Evolutionary conservation across 2,329 filamentous ascomycete genomes (phyloP).

Genomic region (Penicillium sp.): DNA sequence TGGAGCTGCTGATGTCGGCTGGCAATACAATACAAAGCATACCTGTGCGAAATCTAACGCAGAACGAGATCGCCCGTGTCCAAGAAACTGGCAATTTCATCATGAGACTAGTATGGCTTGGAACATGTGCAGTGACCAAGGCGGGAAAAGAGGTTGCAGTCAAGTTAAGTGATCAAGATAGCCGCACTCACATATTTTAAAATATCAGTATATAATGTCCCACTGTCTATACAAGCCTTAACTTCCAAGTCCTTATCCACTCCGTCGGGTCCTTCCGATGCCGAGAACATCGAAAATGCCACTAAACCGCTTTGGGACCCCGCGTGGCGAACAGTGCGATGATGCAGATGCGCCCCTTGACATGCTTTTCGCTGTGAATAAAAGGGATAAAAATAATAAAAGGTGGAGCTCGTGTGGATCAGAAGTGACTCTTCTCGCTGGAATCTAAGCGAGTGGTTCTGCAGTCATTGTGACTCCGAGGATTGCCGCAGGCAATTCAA

Average conservation of each 20-base stretch:
- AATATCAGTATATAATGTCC: no score
- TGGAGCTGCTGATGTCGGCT: slow-evolving; percentile 22
- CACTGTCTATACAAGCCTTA: no score
- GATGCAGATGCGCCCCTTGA: not conserved
- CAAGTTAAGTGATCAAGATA: no score
- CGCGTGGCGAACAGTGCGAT: slow-evolving; percentile 14
- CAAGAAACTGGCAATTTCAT: slow-evolving; percentile 15
- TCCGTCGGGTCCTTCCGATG: not conserved
- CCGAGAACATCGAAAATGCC: not conserved
- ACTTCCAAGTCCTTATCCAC: no score
- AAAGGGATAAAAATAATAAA: not conserved
- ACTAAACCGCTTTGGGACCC: slow-evolving; percentile 23
- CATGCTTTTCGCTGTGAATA: not conserved
- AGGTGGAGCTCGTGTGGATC: not conserved
- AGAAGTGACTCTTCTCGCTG: not conserved
- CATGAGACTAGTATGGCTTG: slow-evolving; percentile 24
- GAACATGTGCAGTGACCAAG: slow-evolving; percentile 21
- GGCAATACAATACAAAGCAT: slow-evolving; percentile 15
- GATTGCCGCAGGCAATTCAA: not conserved
- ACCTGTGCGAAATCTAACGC: not conserved
- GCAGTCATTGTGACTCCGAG: not conserved
- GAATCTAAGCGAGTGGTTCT: not conserved
- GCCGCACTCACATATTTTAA: no score
- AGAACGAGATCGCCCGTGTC: slow-evolving; percentile 6
- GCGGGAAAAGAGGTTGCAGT: slow-evolving; percentile 5